Percentiles rank a stretch among this genome's conserved stretches.
Evolutionary conservation across 1,284 basidiomycete species (phyloP).

Genomic region (Naganishia sp.): DNA sequence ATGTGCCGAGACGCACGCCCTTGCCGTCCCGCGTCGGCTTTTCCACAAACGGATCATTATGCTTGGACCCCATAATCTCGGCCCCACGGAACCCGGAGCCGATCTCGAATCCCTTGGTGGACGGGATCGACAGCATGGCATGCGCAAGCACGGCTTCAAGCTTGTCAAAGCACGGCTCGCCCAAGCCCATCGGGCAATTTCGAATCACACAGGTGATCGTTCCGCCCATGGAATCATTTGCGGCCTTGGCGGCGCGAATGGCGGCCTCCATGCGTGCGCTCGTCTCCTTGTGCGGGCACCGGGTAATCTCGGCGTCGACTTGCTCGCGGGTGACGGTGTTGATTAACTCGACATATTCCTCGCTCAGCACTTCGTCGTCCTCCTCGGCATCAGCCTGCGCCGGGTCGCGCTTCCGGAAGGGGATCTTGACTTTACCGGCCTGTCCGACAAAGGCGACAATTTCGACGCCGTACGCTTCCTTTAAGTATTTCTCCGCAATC

Average conservation of each 20-base stretch:
- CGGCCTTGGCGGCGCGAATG: conserved; percentile 88
- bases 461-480: conserved; percentile 42
- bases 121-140: conserved; percentile 98
- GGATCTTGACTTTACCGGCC: conserved; percentile 86
- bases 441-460: conserved; percentile 57
- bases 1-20: conserved; percentile 69
- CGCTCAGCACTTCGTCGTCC: conserved; percentile 74
- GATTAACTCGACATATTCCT: conserved; percentile 81
- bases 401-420: conserved; percentile 49
- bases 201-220: conserved; percentile 96
- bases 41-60: conserved; percentile 85
- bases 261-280: conserved; percentile 85
- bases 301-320: conserved; percentile 83
- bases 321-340: conserved; percentile 77
- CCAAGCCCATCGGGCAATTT: conserved; percentile 82
- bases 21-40: conserved; percentile 53
- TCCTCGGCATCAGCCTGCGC: conserved; percentile 66
- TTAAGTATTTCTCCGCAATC: conserved; percentile 95
- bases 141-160: conserved; percentile 94
- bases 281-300: conserved; percentile 88
- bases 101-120: conserved; percentile 97
- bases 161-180: conserved; percentile 98
- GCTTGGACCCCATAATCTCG: conserved; percentile 86
- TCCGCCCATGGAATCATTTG: conserved; percentile 92
- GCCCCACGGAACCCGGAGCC: conserved; percentile 96